Conservation (phyloP, 2,329 filamentous ascomycete species). For the Albophoma yamanashiensis region DNA sequence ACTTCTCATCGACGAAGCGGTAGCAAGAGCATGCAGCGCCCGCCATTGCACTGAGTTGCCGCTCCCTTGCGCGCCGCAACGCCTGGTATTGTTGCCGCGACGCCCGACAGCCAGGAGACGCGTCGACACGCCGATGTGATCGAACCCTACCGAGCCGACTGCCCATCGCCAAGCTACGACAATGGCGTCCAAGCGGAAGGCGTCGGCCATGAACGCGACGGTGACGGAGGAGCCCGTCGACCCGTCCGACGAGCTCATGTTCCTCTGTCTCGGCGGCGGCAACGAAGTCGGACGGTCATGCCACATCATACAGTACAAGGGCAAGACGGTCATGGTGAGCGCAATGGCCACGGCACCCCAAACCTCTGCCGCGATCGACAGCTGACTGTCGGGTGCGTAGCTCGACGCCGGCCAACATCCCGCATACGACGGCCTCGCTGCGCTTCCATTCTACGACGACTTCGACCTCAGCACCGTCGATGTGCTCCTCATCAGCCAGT, state of each 20-base stretch:
- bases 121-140: neutral
- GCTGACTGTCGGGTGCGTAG: slow-evolving; percentile 29
- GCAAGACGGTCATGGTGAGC: slow-evolving; percentile 92
- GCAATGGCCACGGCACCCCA: neutral
- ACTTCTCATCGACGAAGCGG: neutral
- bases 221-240: slow-evolving; percentile 77
- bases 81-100: neutral
- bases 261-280: slow-evolving; percentile 85
- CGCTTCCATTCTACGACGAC: slow-evolving; percentile 94
- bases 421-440: slow-evolving; percentile 86
- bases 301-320: slow-evolving; percentile 98
- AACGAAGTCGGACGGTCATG: slow-evolving; percentile 97
- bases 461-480: slow-evolving; percentile 97
- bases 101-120: neutral
- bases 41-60: neutral
- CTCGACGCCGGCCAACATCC: slow-evolving; percentile 97
- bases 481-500: slow-evolving; percentile 97
- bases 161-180: slow-evolving; percentile 10
- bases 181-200: slow-evolving; percentile 95
- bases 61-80: neutral
- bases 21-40: neutral
- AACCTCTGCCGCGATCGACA: neutral
- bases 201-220: slow-evolving; percentile 57
- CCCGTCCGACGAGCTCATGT: slow-evolving; percentile 87
- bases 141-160: neutral